These are phyloP conservation scores for Phoenix roebelenii DNA, from an alignment of 176 grass and related monocot genomes.

Conservation along the genomic window DNA sequence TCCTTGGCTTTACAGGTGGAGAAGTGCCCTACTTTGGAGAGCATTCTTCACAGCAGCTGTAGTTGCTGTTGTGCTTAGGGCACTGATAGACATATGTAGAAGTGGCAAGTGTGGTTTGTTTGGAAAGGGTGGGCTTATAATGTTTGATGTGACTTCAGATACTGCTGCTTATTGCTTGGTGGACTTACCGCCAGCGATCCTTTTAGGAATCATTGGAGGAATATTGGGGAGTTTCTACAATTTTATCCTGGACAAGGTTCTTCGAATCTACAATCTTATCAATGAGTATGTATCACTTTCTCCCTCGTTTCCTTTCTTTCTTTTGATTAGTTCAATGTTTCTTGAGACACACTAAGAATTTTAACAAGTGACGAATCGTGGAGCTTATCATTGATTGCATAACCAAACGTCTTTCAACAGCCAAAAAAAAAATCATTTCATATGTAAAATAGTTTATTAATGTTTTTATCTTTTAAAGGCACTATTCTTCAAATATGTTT, in stretches of 20 bases:
- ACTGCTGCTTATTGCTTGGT: constrained; percentile 46
- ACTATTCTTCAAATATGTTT: too few species aligned
- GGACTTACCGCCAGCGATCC: constrained; percentile 60
- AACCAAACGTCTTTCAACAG: too few species aligned
- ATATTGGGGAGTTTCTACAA: constrained; percentile 81
- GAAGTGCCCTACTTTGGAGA: constrained; percentile 89
- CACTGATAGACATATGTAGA: constrained; percentile 74
- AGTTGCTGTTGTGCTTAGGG: constrained; percentile 69
- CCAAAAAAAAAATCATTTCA: too few species aligned
- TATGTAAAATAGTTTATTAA: too few species aligned
- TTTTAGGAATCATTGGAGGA: constrained; percentile 72
- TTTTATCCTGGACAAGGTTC: constrained; percentile 65
- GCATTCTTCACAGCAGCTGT: constrained; percentile 91
- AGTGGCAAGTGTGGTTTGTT: constrained; percentile 84
- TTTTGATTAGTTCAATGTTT: too few species aligned
- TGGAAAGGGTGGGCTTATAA: constrained; percentile 93
- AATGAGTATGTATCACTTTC: constrained; percentile 51
- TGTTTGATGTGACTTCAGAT: constrained; percentile 86
- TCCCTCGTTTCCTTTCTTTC: constrained; percentile 13
- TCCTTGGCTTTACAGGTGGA: constrained; percentile 54
- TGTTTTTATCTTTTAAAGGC: too few species aligned
- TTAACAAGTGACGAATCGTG: too few species aligned
- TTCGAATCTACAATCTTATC: constrained; percentile 65
- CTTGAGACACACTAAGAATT: too few species aligned
- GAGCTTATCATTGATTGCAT: too few species aligned